Evolutionary conservation across 495 filamentous ascomycete genomes (phyloP).

Genomic region (Aspergillus heteromorphus): DNA sequence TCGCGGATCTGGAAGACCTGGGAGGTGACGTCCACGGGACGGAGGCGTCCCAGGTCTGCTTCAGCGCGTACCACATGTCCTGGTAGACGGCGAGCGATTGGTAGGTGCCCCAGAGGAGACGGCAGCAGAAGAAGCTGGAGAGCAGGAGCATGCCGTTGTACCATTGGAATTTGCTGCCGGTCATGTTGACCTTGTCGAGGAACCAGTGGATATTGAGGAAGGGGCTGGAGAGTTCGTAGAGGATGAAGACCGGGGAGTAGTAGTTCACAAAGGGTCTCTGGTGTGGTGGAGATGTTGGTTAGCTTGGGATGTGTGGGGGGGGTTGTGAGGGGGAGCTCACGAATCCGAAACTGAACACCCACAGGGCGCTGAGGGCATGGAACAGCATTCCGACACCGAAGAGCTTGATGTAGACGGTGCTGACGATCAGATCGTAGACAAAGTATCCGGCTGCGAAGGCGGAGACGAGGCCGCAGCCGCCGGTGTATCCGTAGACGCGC

Average conservation of each 20-base stretch:
- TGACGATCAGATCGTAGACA: slow-evolving; percentile 82
- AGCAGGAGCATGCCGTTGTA: slow-evolving; percentile 72
- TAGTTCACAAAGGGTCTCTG: slow-evolving; percentile 92
- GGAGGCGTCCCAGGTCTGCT: slow-evolving; percentile 35
- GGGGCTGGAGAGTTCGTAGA: slow-evolving; percentile 93
- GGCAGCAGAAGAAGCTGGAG: slow-evolving; percentile 76
- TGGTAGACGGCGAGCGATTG: slow-evolving; percentile 68
- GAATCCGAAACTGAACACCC: slow-evolving; percentile 87
- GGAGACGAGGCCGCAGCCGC: slow-evolving; percentile 73
- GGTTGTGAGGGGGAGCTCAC: slow-evolving; percentile 46
- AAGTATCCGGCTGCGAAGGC: slow-evolving; percentile 92
- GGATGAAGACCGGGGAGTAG: slow-evolving; percentile 86
- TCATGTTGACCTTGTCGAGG: slow-evolving; percentile 94
- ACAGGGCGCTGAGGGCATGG: slow-evolving; percentile 78
- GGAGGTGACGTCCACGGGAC: slow-evolving; percentile 28
- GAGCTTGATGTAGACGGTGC: slow-evolving; percentile 61
- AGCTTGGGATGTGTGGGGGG: not conserved
- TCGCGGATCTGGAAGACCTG: slow-evolving; percentile 33
- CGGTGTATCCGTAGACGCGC: slow-evolving; percentile 88
- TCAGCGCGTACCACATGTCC: slow-evolving; percentile 69
- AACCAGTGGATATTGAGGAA: slow-evolving; percentile 99
- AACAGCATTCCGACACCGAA: slow-evolving; percentile 88
- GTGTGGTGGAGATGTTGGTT: not conserved
- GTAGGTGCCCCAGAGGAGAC: slow-evolving; percentile 88
- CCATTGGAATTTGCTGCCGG: slow-evolving; percentile 73